Conservation (phyloP, 306 rosid species). For the Cucurbita argyrosperma region DNA sequence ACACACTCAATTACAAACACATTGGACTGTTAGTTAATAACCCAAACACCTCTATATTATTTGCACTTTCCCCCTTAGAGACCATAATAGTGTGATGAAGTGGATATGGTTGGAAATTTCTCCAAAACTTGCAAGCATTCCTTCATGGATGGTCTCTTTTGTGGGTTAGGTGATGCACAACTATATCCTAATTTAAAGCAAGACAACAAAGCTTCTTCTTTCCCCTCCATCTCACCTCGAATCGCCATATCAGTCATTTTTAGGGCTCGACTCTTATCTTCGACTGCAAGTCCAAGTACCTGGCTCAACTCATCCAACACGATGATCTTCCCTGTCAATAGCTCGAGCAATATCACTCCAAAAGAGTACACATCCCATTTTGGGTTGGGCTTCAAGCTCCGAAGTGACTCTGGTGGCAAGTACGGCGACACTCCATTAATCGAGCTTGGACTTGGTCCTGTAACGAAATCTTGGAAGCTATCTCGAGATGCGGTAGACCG, state of each 20-base stretch:
- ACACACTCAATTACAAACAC: not conserved
- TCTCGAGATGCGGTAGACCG: conserved; percentile 63
- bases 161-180: conserved; percentile 64
- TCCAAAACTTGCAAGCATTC: conserved; percentile 69
- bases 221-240: conserved; percentile 75
- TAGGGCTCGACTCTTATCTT: conserved; percentile 53
- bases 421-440: conserved; percentile 50
- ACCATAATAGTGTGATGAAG: conserved; percentile 28
- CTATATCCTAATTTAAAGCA: conserved; percentile 67
- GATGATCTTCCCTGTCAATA: conserved; percentile 67
- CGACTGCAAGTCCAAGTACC: conserved; percentile 35
- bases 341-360: conserved; percentile 70
- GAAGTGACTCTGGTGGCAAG: conserved; percentile 60
- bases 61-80: conserved; percentile 4
- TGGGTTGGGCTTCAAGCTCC: conserved; percentile 70
- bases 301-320: conserved; percentile 64
- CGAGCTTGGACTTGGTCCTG: conserved; percentile 79
- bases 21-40: not conserved
- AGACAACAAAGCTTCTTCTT: conserved; percentile 52
- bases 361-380: conserved; percentile 92
- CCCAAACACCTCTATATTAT: not conserved
- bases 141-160: conserved; percentile 85
- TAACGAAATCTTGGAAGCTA: conserved; percentile 36
- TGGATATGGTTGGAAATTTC: conserved; percentile 40
- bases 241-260: conserved; percentile 69